phyloP scores from a whole-genome alignment of 2,329 filamentous ascomycete species.

The Myotisia sp. region DNA sequence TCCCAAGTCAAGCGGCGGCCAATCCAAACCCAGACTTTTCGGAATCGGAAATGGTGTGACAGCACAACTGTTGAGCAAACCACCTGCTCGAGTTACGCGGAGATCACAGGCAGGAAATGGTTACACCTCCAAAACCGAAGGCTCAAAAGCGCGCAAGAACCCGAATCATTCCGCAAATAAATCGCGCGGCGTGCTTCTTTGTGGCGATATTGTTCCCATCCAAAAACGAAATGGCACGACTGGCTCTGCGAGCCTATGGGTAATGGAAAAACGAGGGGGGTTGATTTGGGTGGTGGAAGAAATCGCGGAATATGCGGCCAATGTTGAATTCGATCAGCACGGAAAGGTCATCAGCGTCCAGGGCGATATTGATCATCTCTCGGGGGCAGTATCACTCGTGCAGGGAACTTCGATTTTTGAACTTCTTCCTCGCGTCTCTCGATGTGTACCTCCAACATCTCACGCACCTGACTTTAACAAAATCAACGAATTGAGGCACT shows the following conservation, averaged over 20 bases:
- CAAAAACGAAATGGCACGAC: slow-evolving; percentile 86
- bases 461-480: slow-evolving; percentile 60
- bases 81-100: slow-evolving; percentile 42
- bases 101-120: slow-evolving; percentile 35
- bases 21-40: slow-evolving; percentile 27
- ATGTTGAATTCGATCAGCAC: slow-evolving; percentile 61
- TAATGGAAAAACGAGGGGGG: slow-evolving; percentile 89
- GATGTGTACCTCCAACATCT: slow-evolving; percentile 55
- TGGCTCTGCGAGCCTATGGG: slow-evolving; percentile 90
- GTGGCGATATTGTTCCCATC: slow-evolving; percentile 95
- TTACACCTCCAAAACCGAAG: slow-evolving; percentile 2
- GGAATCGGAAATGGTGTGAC: slow-evolving; percentile 74
- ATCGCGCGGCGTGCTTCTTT: slow-evolving; percentile 78
- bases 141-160: slow-evolving; percentile 38
- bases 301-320: slow-evolving; percentile 84
- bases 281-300: slow-evolving; percentile 97
- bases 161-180: slow-evolving; percentile 57
- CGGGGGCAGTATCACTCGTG: slow-evolving; percentile 56
- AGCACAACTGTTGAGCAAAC: slow-evolving; percentile 74
- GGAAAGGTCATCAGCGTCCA: slow-evolving; percentile 55
- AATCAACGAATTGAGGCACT: slow-evolving; percentile 58
- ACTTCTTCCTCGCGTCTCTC: slow-evolving; percentile 67
- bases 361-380: slow-evolving; percentile 74
- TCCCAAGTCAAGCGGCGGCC: slow-evolving; percentile 23
- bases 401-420: slow-evolving; percentile 60